Evolutionary conservation across 768 basidiomycete species (phyloP).

Genomic region (Royoungia palumana): DNA sequence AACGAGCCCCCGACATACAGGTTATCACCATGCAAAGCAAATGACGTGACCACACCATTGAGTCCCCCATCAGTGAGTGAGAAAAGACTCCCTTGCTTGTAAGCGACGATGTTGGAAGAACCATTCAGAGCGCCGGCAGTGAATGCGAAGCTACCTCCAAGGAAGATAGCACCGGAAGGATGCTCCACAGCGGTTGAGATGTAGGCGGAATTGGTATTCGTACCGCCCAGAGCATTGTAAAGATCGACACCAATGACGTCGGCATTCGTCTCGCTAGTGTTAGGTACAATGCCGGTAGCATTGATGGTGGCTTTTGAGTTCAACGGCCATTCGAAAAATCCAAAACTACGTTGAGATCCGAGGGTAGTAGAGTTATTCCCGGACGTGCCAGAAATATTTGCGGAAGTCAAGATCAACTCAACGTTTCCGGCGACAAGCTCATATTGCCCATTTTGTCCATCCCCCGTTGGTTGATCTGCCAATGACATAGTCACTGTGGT

Average conservation of each 20-base stretch:
- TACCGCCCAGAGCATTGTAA: conserved; percentile 56
- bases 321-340: conserved; percentile 87
- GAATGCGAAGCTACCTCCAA: conserved; percentile 76
- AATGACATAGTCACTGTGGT: conserved; percentile 75
- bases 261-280: conserved; percentile 64
- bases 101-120: conserved; percentile 68
- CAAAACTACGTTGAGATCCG: conserved; percentile 56
- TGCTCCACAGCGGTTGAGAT: conserved; percentile 63
- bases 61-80: conserved; percentile 65
- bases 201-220: conserved; percentile 31
- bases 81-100: conserved; percentile 55
- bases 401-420: conserved; percentile 71
- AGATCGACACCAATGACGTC: conserved; percentile 63
- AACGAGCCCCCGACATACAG: conserved; percentile 91
- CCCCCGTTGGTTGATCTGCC: conserved; percentile 59
- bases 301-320: conserved; percentile 44
- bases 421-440: conserved; percentile 84
- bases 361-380: conserved; percentile 32
- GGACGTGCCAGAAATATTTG: conserved; percentile 36
- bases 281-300: conserved; percentile 60
- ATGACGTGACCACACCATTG: conserved; percentile 70
- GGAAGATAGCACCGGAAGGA: conserved; percentile 59
- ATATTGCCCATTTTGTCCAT: conserved; percentile 64
- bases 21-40: conserved; percentile 58
- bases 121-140: conserved; percentile 53